Conservation (phyloP, 768 basidiomycete genomes). For the Pleurotus ostreatus region DNA sequence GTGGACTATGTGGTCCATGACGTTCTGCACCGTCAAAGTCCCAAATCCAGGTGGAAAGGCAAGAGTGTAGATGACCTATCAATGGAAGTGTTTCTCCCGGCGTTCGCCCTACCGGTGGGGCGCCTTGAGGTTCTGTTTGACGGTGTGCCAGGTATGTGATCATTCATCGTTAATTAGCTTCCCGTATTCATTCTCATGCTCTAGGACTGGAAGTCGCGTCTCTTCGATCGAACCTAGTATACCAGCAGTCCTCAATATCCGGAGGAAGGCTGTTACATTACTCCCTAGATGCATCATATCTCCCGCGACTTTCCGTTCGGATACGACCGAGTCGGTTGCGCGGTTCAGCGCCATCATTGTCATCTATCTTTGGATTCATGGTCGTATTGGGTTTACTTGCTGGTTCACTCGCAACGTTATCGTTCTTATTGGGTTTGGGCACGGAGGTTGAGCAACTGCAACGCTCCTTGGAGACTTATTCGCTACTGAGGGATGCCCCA, state of each 20-base stretch:
- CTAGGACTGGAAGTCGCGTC: conserved; percentile 39
- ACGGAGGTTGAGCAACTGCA: conserved; percentile 24
- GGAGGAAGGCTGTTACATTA: conserved; percentile 52
- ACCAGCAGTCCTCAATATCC: conserved; percentile 37
- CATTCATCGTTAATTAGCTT: neutral
- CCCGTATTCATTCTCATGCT: conserved; percentile 9
- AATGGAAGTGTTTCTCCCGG: conserved; percentile 57
- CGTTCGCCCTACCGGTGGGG: conserved; percentile 69
- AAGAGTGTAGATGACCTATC: conserved; percentile 24
- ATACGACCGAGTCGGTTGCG: conserved; percentile 11
- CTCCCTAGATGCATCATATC: conserved; percentile 53
- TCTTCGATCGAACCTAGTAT: conserved; percentile 52
- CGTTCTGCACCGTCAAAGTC: conserved; percentile 6
- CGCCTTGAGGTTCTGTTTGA: conserved; percentile 62
- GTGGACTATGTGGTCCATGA: conserved; percentile 63
- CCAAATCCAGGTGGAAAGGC: conserved; percentile 29
- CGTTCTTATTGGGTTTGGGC: conserved; percentile 20
- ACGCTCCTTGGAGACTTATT: conserved; percentile 22
- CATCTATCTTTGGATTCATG: conserved; percentile 17
- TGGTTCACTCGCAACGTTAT: conserved; percentile 14
- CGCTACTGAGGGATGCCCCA: conserved; percentile 14
- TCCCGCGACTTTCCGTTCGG: conserved; percentile 43
- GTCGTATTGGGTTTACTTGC: conserved; percentile 28
- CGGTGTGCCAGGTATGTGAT: conserved; percentile 42
- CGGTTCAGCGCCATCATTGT: conserved; percentile 9